Evolutionary conservation across 345 rosid species (phyloP), one percentile per base, ranked within the genome.

Genomic region (Gossypium bickii): DNA sequence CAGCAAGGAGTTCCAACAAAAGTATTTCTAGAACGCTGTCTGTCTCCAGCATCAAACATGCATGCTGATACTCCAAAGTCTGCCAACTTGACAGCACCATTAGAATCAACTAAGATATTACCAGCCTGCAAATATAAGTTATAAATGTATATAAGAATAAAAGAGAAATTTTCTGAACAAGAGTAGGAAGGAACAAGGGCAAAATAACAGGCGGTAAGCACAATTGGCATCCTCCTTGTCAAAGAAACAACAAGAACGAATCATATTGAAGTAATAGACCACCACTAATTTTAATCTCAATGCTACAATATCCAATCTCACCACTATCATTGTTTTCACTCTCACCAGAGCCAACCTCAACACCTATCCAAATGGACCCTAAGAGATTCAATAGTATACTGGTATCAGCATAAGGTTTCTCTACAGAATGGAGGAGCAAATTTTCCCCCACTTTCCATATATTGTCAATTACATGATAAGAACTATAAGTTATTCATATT

Each of bases 1-100:
- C 99, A 93, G 94, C 99, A 95, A 64, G 99, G 98, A 79, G 99
- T 95, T 78, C 99, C 99, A 74, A 95, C 99, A 25, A 95, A 95
- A 72, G 99, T 93, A 84, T 95, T 95, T 86, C 99, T 86, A 12
- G 98, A 87, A 48, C 97, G 97, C 80, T 90, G 98, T 84, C 99
- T 89, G 78, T 95, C 98, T 81, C 99, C 99, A 8, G 96, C 81
- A 82, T 95, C 98, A 87, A 93, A 95, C 98, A 95, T 90, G 89
- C 98, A 90, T 55, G 98, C 98, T 64, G 98, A 95, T 68, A 95
- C 99, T 53, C 99, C 98, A 80, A 93, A 95, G 83, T 95, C 99
- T 25, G 98, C 99, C 78, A 95, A 80, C 92, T 89, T 95, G 79
- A 95, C 89, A 27, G 89, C 72, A 76, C 99, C 99, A 80, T 82